Percentiles rank a stretch among this genome's conserved stretches.
Conservation (phyloP, 2,329 filamentous ascomycete genomes). For the Aschersonia sp. region DNA sequence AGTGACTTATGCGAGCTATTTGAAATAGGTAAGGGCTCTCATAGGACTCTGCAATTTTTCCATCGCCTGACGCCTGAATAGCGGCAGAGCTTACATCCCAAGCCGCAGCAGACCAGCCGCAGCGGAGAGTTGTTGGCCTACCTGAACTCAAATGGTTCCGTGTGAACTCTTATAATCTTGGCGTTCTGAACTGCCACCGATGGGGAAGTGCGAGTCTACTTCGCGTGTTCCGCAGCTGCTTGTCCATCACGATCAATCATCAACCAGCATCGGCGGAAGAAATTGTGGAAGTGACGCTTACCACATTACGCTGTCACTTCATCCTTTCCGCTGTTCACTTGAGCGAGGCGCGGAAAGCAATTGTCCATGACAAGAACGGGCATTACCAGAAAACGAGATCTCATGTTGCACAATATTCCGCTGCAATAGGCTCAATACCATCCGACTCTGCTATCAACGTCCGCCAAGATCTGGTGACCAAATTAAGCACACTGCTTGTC, state of each 20-base stretch:
- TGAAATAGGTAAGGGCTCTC: constrained; percentile 22
- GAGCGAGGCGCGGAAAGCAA: not conserved
- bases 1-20: constrained; percentile 38
- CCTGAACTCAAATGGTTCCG: constrained; percentile 74
- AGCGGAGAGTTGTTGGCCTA: constrained; percentile 31
- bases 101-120: not conserved
- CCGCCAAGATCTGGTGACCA: constrained; percentile 39
- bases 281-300: constrained; percentile 36
- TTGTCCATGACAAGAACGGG: constrained; percentile 31
- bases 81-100: not conserved
- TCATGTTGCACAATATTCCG: constrained; percentile 29
- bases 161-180: constrained; percentile 67
- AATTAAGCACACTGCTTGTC: constrained; percentile 52
- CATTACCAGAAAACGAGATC: constrained; percentile 47
- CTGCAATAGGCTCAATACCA: not conserved
- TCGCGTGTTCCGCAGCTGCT: constrained; percentile 39
- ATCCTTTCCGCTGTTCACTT: constrained; percentile 33
- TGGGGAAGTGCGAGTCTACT: constrained; percentile 41
- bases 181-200: constrained; percentile 41
- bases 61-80: not conserved
- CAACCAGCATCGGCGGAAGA: constrained; percentile 13
- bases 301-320: constrained; percentile 58
- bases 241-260: constrained; percentile 36
- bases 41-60: not conserved
- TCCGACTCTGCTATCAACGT: constrained; percentile 19